These are phyloP conservation scores for Dichotomopilus funicola DNA, from an alignment of 2,329 filamentous ascomycete genomes.

Conservation along the genomic window DNA sequence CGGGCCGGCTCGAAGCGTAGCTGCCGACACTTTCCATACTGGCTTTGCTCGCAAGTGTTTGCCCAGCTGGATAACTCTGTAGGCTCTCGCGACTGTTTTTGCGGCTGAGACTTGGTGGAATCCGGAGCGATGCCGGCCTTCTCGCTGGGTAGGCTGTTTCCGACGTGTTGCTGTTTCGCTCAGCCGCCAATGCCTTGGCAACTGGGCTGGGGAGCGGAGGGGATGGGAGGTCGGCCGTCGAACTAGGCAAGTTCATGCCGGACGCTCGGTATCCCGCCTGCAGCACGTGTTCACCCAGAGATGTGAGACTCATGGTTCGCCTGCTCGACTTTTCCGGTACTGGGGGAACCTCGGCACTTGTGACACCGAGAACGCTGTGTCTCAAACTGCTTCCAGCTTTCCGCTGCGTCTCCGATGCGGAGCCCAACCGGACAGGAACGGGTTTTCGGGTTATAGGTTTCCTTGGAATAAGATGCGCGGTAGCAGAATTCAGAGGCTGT, in stretches of 20 bases:
- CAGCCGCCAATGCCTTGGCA: constrained; percentile 22
- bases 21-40: constrained; percentile 29
- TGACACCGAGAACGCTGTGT: too few species aligned
- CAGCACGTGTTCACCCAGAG: constrained; percentile 25
- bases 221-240: constrained; percentile 13
- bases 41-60: constrained; percentile 22
- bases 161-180: constrained; percentile 30
- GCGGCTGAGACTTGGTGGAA: constrained; percentile 27
- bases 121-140: constrained; percentile 30
- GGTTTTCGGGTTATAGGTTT: constrained; percentile 31
- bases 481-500: constrained; percentile 23
- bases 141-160: constrained; percentile 39
- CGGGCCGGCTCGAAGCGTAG: constrained; percentile 18
- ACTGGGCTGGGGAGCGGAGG: constrained; percentile 25
- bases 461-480: constrained; percentile 27
- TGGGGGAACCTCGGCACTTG: not conserved
- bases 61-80: constrained; percentile 20
- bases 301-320: constrained; percentile 30
- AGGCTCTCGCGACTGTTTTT: constrained; percentile 29
- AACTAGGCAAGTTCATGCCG: constrained; percentile 7
- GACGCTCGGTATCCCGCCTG: constrained; percentile 16
- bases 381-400: constrained; percentile 9
- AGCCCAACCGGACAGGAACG: constrained; percentile 18
- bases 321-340: constrained; percentile 6
- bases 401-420: constrained; percentile 4